Percentiles rank a stretch among this genome's conserved stretches.
Evolutionary conservation across 306 rosid species (phyloP).

Genomic region (Oemleria cerasiformis): DNA sequence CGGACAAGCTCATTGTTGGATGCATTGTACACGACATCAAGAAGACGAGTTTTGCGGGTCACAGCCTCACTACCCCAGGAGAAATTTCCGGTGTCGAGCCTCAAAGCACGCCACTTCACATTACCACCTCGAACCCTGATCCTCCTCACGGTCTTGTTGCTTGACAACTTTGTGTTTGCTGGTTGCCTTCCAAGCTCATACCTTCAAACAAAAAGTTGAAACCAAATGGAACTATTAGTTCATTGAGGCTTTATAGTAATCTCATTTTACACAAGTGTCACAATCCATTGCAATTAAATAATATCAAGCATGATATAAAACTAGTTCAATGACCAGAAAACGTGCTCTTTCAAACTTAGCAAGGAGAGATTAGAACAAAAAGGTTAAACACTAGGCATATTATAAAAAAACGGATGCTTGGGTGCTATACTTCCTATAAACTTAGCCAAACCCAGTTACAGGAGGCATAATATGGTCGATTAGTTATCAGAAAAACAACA

Average conservation of each 20-base stretch:
- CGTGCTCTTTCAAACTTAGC: not conserved
- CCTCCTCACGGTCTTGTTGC: slow-evolving; percentile 64
- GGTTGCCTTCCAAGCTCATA: slow-evolving; percentile 67
- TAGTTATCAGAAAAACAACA: not conserved
- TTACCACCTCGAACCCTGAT: slow-evolving; percentile 61
- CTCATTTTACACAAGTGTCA: not conserved
- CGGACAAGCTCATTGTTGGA: slow-evolving; percentile 64
- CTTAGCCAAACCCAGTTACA: too few relatives aligned
- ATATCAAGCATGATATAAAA: not conserved
- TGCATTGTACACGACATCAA: slow-evolving; percentile 68
- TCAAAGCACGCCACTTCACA: slow-evolving; percentile 68
- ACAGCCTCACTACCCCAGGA: slow-evolving; percentile 68
- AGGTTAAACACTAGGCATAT: not conserved
- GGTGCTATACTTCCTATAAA: too few relatives aligned
- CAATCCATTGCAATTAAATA: not conserved
- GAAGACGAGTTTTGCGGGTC: slow-evolving; percentile 55
- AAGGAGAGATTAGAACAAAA: not conserved
- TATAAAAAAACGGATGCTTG: too few relatives aligned
- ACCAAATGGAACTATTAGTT: not conserved
- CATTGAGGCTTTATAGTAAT: not conserved
- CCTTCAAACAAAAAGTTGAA: slow-evolving; percentile 21
- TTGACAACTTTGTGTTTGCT: slow-evolving; percentile 60
- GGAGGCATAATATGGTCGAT: too few relatives aligned
- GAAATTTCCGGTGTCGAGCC: slow-evolving; percentile 68
- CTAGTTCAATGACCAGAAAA: not conserved